phyloP scores from a whole-genome alignment of 2,329 filamentous ascomycete genomes.

The Penicillium crustosum region DNA sequence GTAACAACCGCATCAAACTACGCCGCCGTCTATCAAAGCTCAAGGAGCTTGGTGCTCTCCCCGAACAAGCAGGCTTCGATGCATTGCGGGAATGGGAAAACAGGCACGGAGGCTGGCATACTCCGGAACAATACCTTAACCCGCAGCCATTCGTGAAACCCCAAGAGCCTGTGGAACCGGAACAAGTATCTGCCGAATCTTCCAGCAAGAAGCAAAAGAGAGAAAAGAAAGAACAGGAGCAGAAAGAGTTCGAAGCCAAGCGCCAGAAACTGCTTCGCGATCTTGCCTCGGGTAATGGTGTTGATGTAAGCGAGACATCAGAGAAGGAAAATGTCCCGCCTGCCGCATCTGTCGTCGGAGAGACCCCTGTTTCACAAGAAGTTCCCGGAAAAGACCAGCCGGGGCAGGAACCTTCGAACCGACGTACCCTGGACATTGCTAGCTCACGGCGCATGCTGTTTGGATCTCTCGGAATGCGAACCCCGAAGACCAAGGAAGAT shows the following conservation, averaged over 20 bases:
- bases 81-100: constrained; percentile 47
- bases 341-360: constrained; percentile 10
- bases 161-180: neutral
- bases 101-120: constrained; percentile 25
- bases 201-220: constrained; percentile 21
- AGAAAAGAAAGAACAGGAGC: constrained; percentile 29
- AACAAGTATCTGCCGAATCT: neutral
- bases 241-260: constrained; percentile 51
- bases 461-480: constrained; percentile 67
- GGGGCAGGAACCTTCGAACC: constrained; percentile 26
- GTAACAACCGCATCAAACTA: constrained; percentile 57
- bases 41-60: constrained; percentile 55
- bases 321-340: constrained; percentile 35
- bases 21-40: constrained; percentile 52
- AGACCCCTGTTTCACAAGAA: constrained; percentile 14
- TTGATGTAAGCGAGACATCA: constrained; percentile 46
- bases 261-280: constrained; percentile 54
- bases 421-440: constrained; percentile 55
- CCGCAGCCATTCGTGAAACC: neutral
- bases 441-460: constrained; percentile 69
- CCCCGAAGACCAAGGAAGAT: constrained; percentile 67
- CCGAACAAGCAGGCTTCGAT: constrained; percentile 50
- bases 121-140: constrained; percentile 16
- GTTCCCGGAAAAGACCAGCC: constrained; percentile 10
- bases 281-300: constrained; percentile 50